Percentiles rank a stretch among this genome's conserved stretches.
Evolutionary conservation across 2,329 filamentous ascomycete genomes (phyloP).

Genomic region (Penicillium thymicola): DNA sequence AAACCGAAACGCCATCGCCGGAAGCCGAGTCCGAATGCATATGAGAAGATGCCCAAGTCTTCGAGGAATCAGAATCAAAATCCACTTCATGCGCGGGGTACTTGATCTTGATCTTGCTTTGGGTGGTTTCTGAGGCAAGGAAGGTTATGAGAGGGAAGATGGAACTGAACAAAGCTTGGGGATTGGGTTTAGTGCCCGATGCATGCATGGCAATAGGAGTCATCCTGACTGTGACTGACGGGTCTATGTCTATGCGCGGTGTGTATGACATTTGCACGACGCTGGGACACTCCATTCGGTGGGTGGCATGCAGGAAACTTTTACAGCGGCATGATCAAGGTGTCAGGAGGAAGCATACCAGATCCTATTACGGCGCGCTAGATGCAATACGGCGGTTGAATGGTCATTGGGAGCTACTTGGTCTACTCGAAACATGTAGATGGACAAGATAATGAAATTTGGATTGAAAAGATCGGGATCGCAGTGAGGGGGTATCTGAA

Average conservation of each 20-base stretch:
- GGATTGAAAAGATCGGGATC: background rate
- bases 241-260: background rate
- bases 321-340: background rate
- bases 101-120: constrained; percentile 8
- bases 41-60: constrained; percentile 45
- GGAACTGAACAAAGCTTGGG: background rate
- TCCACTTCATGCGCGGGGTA: constrained; percentile 8
- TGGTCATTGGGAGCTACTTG: background rate
- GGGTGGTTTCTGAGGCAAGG: background rate
- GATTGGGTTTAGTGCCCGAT: background rate
- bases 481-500: constrained; percentile 24
- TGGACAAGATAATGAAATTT: constrained; percentile 1
- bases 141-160: background rate
- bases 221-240: background rate
- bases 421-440: background rate
- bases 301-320: no score
- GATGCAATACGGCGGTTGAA: background rate
- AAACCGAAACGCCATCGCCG: constrained; percentile 27
- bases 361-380: background rate
- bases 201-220: background rate
- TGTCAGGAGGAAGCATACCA: no score
- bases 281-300: background rate
- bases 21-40: constrained; percentile 46
- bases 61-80: constrained; percentile 19
- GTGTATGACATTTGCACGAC: background rate